phyloP scores from a whole-genome alignment of 2,329 filamentous ascomycete species.

The Apiospora phragmitis region DNA sequence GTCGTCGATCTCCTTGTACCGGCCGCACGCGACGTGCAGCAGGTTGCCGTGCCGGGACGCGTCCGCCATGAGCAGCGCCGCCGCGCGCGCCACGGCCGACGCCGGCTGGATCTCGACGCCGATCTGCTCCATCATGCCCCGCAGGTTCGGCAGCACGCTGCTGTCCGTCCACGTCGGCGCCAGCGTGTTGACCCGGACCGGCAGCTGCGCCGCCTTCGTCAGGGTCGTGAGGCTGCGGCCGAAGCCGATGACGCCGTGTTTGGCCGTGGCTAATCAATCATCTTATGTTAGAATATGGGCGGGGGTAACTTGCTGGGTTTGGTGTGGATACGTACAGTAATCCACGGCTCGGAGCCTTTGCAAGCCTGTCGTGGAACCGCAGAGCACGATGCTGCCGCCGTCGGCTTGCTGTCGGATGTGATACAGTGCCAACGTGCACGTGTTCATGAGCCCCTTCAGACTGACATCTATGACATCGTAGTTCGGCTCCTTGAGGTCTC shows the following conservation, averaged over 20 bases:
- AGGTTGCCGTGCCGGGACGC: slow-evolving; percentile 48
- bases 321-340: slow-evolving; percentile 38
- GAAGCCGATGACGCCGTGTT: slow-evolving; percentile 56
- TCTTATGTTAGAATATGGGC: neutral
- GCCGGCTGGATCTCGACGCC: slow-evolving; percentile 45
- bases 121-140: slow-evolving; percentile 36
- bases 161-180: slow-evolving; percentile 57
- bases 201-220: slow-evolving; percentile 36
- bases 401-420: slow-evolving; percentile 48
- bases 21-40: slow-evolving; percentile 50
- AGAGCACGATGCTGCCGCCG: slow-evolving; percentile 56
- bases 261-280: slow-evolving; percentile 42
- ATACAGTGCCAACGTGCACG: slow-evolving; percentile 47
- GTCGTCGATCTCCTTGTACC: slow-evolving; percentile 56
- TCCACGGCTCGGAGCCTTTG: slow-evolving; percentile 52
- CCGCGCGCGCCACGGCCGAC: slow-evolving; percentile 48
- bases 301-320: neutral
- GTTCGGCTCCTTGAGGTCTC: slow-evolving; percentile 47
- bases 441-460: slow-evolving; percentile 50
- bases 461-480: slow-evolving; percentile 48
- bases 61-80: slow-evolving; percentile 51
- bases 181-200: slow-evolving; percentile 57
- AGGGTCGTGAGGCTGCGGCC: slow-evolving; percentile 46
- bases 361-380: slow-evolving; percentile 50
- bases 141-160: slow-evolving; percentile 42